Conservation (phyloP, 176 grass and related monocot genomes). For the Oryza officinalis region DNA sequence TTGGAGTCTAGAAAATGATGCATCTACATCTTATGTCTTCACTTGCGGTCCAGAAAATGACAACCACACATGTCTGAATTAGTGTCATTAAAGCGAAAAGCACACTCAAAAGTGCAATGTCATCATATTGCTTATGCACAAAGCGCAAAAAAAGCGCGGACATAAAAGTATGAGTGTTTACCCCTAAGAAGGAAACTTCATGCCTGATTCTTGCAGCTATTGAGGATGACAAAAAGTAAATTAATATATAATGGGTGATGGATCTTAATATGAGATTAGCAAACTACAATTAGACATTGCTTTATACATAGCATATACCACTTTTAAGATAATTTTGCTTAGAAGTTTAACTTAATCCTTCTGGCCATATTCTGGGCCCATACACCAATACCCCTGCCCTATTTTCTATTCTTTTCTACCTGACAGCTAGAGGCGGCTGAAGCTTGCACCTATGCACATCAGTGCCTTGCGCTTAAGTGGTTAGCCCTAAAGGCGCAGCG, state of each 20-base stretch:
- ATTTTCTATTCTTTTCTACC: not conserved
- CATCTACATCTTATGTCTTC: constrained; percentile 9
- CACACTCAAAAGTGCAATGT: not conserved
- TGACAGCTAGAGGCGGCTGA: not conserved
- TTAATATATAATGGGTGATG: not conserved
- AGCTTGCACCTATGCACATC: not conserved
- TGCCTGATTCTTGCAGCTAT: not conserved
- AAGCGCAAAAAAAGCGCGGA: not conserved
- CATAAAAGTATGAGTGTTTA: not conserved
- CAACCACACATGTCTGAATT: not conserved
- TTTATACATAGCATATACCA: not conserved
- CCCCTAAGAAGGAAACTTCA: not conserved
- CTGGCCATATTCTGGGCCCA: not conserved
- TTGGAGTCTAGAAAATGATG: not conserved
- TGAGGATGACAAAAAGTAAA: not conserved
- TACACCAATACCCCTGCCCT: not conserved
- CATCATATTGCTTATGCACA: not conserved
- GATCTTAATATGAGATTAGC: not conserved
- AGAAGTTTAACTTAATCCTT: not conserved
- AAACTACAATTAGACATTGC: not conserved
- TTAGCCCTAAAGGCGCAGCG: not conserved
- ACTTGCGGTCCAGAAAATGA: not conserved
- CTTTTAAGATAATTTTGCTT: not conserved
- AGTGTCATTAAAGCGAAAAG: not conserved
- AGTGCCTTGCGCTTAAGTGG: not conserved